phyloP scores from a whole-genome alignment of 495 filamentous ascomycete genomes.

The Xylaria nigripes region DNA sequence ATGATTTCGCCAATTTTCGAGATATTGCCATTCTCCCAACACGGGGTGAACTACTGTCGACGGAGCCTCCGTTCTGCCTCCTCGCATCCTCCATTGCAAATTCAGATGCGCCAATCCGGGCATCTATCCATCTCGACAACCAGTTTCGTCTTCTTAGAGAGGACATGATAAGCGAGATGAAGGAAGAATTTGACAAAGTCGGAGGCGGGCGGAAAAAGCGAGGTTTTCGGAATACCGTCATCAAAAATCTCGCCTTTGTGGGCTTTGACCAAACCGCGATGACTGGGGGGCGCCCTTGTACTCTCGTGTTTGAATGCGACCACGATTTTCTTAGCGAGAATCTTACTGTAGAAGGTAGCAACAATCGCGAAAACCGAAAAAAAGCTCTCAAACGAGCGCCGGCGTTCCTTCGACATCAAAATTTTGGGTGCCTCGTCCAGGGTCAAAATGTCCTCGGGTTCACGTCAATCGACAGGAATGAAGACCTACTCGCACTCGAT shows the following conservation, averaged over 20 bases:
- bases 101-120: conserved; percentile 29
- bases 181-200: conserved; percentile 49
- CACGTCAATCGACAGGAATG: conserved; percentile 49
- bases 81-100: conserved; percentile 36
- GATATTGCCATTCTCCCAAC: conserved; percentile 62
- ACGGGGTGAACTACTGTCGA: conserved; percentile 54
- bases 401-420: conserved; percentile 49
- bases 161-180: conserved; percentile 62
- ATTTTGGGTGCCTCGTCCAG: conserved; percentile 51
- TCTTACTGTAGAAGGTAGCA: conserved; percentile 27
- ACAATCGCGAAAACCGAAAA: conserved; percentile 28
- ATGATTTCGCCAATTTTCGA: conserved; percentile 58
- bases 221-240: conserved; percentile 18
- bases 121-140: conserved; percentile 56
- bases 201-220: conserved; percentile 30
- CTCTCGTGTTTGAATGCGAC: conserved; percentile 37
- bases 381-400: conserved; percentile 40
- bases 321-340: conserved; percentile 20
- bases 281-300: conserved; percentile 27
- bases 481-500: conserved; percentile 38
- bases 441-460: conserved; percentile 52
- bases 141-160: conserved; percentile 72
- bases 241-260: conserved; percentile 18
- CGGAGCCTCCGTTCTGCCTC: conserved; percentile 51
- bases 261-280: conserved; percentile 23